Percentiles rank a stretch among this genome's conserved stretches.
Evolutionary conservation across 495 filamentous ascomycete species (phyloP).

Genomic region (Chlorociboria aeruginascens): DNA sequence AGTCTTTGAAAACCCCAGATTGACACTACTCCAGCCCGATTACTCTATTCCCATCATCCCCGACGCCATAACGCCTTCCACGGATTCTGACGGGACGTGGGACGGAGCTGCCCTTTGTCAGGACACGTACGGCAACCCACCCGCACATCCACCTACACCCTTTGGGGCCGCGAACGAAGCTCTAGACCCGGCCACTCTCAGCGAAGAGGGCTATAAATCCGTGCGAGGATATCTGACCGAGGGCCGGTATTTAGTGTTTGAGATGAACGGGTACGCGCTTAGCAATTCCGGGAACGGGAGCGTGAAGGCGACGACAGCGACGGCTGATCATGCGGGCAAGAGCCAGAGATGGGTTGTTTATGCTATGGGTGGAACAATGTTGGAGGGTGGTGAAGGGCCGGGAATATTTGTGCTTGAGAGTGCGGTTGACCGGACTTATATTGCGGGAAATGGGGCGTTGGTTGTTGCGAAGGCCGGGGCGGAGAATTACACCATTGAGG

Average conservation of each 20-base stretch:
- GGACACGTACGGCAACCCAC: neutral
- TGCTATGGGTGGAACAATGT: neutral
- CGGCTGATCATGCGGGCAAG: neutral
- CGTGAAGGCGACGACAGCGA: neutral
- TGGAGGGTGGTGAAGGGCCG: neutral
- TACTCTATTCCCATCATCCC: neutral
- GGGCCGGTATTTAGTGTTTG: slow-evolving; percentile 19
- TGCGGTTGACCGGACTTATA: neutral
- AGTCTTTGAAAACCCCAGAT: too few relatives aligned
- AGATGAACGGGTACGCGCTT: slow-evolving; percentile 13
- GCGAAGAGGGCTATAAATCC: slow-evolving; percentile 22
- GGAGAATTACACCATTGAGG: slow-evolving; percentile 8
- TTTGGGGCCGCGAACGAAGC: neutral
- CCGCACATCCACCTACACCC: neutral
- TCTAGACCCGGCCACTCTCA: neutral
- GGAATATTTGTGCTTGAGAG: neutral
- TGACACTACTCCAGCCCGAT: slow-evolving; percentile 1
- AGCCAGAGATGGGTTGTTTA: slow-evolving; percentile 3
- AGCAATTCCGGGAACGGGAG: slow-evolving; percentile 1
- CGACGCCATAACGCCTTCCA: neutral
- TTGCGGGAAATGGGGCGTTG: neutral
- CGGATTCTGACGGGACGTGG: neutral
- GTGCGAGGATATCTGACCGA: slow-evolving; percentile 23
- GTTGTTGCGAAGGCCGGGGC: neutral
- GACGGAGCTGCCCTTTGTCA: neutral